Conservation (phyloP, 2,329 filamentous ascomycete genomes). For the Penicillium sp. region DNA sequence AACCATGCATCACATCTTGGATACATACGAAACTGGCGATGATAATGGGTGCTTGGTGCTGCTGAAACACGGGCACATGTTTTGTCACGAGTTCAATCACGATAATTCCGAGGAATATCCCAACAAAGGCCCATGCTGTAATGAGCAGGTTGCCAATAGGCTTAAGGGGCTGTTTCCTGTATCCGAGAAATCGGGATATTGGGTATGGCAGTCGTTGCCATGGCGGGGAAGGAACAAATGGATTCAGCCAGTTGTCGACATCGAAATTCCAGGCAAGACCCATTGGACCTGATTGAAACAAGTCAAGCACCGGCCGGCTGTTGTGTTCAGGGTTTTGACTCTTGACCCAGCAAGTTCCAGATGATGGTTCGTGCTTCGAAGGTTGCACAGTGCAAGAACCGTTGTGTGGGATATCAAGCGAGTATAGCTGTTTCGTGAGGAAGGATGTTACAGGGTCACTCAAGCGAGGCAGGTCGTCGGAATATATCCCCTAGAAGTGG, state of each 20-base stretch:
- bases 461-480: background rate
- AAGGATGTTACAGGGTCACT: background rate
- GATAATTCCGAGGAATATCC: conserved; percentile 59
- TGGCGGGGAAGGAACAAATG: conserved; percentile 62
- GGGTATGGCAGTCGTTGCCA: conserved; percentile 61
- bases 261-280: conserved; percentile 56
- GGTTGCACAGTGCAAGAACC: no score
- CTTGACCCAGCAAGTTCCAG: no score
- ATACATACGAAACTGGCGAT: conserved; percentile 65
- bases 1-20: background rate
- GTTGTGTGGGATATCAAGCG: no score
- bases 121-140: conserved; percentile 61
- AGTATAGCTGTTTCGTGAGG: no score
- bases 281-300: conserved; percentile 2
- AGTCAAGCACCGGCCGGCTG: no score
- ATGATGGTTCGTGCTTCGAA: no score
- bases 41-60: conserved; percentile 56
- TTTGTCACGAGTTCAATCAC: conserved; percentile 57
- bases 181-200: conserved; percentile 65
- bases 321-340: no score
- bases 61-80: conserved; percentile 52
- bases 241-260: conserved; percentile 73
- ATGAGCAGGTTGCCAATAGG: conserved; percentile 56
- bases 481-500: background rate
- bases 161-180: conserved; percentile 43